Percentiles rank a stretch among this genome's conserved stretches.
Evolutionary conservation across 129 eudicot species (phyloP).

Genomic region (Flaveria linearis): DNA sequence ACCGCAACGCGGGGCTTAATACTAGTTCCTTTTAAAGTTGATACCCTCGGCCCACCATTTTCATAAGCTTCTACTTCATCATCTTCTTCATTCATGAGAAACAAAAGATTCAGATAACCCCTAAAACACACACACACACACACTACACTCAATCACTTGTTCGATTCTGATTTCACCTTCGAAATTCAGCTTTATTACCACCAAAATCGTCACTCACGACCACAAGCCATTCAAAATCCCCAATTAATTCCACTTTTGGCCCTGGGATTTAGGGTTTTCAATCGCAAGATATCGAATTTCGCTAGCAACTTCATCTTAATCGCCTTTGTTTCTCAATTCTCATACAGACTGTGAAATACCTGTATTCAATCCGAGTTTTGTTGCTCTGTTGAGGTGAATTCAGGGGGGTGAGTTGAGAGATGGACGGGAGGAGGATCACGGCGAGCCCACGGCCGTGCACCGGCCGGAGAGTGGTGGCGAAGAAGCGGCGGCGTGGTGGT

Average conservation of each 20-base stretch:
- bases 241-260: slow-evolving; percentile 18
- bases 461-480: slow-evolving; percentile 81
- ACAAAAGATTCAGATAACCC: neutral
- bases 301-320: neutral
- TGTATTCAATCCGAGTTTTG: neutral
- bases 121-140: neutral
- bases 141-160: neutral
- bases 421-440: slow-evolving; percentile 86
- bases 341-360: too few relatives aligned
- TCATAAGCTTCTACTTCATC: neutral
- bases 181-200: too few relatives aligned
- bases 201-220: slow-evolving; percentile 12
- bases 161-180: neutral
- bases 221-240: slow-evolving; percentile 27
- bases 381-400: slow-evolving; percentile 1
- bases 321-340: neutral
- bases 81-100: slow-evolving; percentile 25
- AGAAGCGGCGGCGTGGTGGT: slow-evolving; percentile 68
- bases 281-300: slow-evolving; percentile 12
- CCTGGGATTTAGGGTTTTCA: slow-evolving; percentile 32
- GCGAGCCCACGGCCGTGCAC: slow-evolving; percentile 86
- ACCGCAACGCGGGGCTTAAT: too few relatives aligned
- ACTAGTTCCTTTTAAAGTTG: too few relatives aligned
- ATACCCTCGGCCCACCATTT: slow-evolving; percentile 13
- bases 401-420: slow-evolving; percentile 9